Evolutionary conservation across 1,139 yeast species (phyloP).

Genomic region (Suhomyces choctaworum): DNA sequence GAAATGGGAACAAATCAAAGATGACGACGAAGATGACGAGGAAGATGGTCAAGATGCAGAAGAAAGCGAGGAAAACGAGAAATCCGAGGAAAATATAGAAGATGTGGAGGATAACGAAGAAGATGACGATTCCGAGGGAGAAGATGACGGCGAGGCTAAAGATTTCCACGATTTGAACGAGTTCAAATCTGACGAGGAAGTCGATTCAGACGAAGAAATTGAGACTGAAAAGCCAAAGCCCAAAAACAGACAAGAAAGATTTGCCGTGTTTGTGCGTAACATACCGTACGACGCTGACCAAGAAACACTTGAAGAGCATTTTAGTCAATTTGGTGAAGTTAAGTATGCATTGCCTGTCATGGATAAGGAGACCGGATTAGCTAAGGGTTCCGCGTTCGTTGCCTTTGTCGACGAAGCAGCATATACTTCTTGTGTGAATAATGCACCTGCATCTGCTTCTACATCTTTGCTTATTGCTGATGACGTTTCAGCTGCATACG

Average conservation of each 20-base stretch:
- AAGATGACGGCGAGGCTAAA: constrained; percentile 23
- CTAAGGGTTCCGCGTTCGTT: constrained; percentile 94
- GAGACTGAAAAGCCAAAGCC: constrained; percentile 33
- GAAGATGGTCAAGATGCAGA: constrained; percentile 29
- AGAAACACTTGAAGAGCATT: constrained; percentile 76
- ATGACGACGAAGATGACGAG: constrained; percentile 35
- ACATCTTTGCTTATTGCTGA: constrained; percentile 86
- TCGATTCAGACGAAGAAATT: constrained; percentile 17
- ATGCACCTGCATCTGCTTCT: constrained; percentile 77
- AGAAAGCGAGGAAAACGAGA: constrained; percentile 26
- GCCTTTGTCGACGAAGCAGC: constrained; percentile 69
- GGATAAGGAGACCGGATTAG: constrained; percentile 81
- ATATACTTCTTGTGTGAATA: constrained; percentile 64
- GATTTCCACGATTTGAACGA: constrained; percentile 25
- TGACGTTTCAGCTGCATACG: constrained; percentile 86
- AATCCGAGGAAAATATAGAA: constrained; percentile 25
- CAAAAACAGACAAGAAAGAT: constrained; percentile 67
- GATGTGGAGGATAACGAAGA: constrained; percentile 32
- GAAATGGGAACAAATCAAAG: constrained; percentile 61
- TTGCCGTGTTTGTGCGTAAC: constrained; percentile 79
- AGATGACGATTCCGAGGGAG: constrained; percentile 35
- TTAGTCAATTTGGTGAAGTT: constrained; percentile 79
- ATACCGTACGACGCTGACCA: constrained; percentile 93
- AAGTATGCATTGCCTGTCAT: constrained; percentile 91
- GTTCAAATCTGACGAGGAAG: constrained; percentile 28